Evolutionary conservation across 2,329 filamentous ascomycete genomes (phyloP).

Genomic region (Daldinia eschscholtzii): DNA sequence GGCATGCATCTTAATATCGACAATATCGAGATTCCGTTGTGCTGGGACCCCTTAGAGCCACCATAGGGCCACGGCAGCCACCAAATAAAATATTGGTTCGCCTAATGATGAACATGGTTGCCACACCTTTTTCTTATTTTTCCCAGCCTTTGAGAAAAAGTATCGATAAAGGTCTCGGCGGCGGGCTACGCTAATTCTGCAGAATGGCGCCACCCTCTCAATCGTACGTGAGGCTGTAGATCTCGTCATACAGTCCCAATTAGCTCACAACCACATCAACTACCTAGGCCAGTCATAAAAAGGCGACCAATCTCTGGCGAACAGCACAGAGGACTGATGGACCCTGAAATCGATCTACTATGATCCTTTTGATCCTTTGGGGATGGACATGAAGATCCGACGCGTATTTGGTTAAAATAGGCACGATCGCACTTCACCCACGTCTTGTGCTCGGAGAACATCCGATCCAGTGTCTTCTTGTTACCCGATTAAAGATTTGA

Average conservation of each 20-base stretch:
- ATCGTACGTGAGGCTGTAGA: constrained; percentile 38
- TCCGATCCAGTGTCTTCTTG: constrained; percentile 31
- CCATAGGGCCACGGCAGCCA: neutral
- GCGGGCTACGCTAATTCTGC: constrained; percentile 16
- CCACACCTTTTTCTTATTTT: constrained; percentile 23
- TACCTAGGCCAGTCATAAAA: constrained; percentile 45
- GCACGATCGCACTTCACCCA: constrained; percentile 48
- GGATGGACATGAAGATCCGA: constrained; percentile 48
- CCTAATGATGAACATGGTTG: constrained; percentile 35
- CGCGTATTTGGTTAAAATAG: constrained; percentile 47
- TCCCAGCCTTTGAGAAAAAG: constrained; percentile 24
- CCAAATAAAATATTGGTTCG: constrained; percentile 34
- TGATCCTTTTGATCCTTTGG: constrained; percentile 49
- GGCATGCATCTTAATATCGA: constrained; percentile 42
- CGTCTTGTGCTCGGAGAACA: constrained; percentile 40
- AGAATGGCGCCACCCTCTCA: constrained; percentile 27
- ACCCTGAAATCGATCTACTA: constrained; percentile 49
- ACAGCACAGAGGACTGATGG: constrained; percentile 49
- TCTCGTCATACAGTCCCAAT: constrained; percentile 41
- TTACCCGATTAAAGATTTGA: constrained; percentile 46
- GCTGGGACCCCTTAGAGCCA: constrained; percentile 43
- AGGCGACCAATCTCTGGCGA: constrained; percentile 46
- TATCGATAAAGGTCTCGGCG: constrained; percentile 31
- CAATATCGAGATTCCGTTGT: constrained; percentile 40
- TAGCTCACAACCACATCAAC: constrained; percentile 43